Evolutionary conservation across 2,329 filamentous ascomycete genomes (phyloP), one percentile per base, ranked within the genome.

Genomic region (Colletotrichum sp.): DNA sequence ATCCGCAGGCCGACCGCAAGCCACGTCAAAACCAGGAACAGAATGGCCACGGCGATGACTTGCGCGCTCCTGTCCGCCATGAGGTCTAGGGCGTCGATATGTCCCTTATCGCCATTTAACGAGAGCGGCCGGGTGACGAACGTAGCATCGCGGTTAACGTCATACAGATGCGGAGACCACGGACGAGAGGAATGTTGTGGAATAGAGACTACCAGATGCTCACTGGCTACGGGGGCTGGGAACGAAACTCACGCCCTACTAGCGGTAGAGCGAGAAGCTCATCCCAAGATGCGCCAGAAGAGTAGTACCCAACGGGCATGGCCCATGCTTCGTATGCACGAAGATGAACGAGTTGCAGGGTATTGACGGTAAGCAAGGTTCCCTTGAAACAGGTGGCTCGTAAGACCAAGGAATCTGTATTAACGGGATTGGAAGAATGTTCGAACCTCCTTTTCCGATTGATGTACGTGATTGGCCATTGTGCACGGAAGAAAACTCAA

Each of bases 1-100:
- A 81, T 67, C 4, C 83, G 80, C 3, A 84, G 76, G 1, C 77
- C n/a, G 3, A 80, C 82, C 10, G 83, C 77, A 26, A 84, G 78
- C 13, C 82, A 81, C 5, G 81, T 80, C 12, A 87, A 64, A 7
- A 83, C 65, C 16, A 87, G 24, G 32, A 87, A 85, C 2, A 82
- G 72, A 38, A 78, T 78, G 21, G 75, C 75, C 28, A 82, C 75
- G 4, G 73, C 82, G 30, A 77, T 68, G 36, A 84, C 72, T 61
- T 83, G 66, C 9, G 73, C 66, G 9, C 78, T 79, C n/a, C 77
- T 77, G 38, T 78, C 77, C 36, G 76, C 74, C 64, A 71, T 69
- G 57, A 9, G 57, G n/a, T 43, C 34, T n/a, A 7, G 6, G 16
- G 8, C 26, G 67, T 9, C 6, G 65, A 15, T 5, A 16, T 9